Conservation (phyloP, 2,329 filamentous ascomycete genomes). For the Penicillium sp. region DNA sequence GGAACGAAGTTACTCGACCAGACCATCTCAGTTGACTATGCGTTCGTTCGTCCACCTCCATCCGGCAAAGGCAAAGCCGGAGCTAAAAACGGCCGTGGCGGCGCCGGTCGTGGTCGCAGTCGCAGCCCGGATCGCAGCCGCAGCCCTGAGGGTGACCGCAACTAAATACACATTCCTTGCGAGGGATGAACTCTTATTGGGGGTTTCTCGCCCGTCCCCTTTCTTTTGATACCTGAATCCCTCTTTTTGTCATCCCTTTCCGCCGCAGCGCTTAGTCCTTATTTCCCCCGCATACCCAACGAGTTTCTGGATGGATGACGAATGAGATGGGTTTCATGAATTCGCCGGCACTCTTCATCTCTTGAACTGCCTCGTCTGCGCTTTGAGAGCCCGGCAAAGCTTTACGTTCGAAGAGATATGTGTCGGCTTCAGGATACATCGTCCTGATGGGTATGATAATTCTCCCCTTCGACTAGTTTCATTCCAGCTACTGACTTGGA, state of each 20-base stretch:
- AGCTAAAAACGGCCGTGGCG: conserved; percentile 44
- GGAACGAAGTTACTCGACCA: conserved; percentile 63
- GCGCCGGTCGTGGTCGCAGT: conserved; percentile 37
- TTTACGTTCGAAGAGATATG: conserved; percentile 12
- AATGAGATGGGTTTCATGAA: conserved; percentile 7
- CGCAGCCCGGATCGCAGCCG: conserved; percentile 47
- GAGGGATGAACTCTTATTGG: conserved; percentile 5
- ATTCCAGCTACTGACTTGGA: conserved; percentile 17
- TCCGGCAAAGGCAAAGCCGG: conserved; percentile 44
- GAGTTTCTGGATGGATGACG: conserved; percentile 9
- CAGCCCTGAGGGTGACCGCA: conserved; percentile 42
- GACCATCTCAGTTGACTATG: conserved; percentile 64
- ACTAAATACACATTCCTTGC: conserved; percentile 22
- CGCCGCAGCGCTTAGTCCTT: conserved; percentile 5
- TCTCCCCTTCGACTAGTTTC: not conserved
- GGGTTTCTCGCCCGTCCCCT: conserved; percentile 2
- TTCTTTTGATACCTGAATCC: conserved; percentile 15
- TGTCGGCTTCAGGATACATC: conserved; percentile 30
- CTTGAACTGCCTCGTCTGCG: not conserved
- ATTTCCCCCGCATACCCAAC: conserved; percentile 4
- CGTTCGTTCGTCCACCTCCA: conserved; percentile 62
- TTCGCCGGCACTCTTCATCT: conserved; percentile 25
- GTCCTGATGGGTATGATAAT: conserved; percentile 25
- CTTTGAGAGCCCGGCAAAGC: not conserved
- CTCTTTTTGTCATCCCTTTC: conserved; percentile 10